phyloP scores from a whole-genome alignment of 2,329 filamentous ascomycete species.

The Xylariaceae sp. region DNA sequence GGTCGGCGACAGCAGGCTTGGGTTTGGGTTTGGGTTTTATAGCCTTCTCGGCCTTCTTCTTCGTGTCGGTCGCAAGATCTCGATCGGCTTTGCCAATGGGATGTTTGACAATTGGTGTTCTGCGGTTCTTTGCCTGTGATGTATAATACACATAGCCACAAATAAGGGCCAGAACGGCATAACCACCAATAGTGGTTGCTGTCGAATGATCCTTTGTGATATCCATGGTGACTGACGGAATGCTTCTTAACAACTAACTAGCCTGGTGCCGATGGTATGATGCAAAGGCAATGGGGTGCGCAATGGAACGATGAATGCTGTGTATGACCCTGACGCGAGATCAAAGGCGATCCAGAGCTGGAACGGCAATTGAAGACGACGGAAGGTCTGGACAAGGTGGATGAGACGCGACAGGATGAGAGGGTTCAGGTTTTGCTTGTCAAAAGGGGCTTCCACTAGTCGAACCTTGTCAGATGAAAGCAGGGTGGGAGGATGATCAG shows the following conservation, averaged over 20 bases:
- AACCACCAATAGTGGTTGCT: slow-evolving; percentile 34
- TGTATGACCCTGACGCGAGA: too few species aligned
- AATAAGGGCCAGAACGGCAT: slow-evolving; percentile 29
- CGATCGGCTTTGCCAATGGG: slow-evolving; percentile 22
- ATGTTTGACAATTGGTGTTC: slow-evolving; percentile 20
- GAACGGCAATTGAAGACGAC: neutral
- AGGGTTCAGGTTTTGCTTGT: neutral
- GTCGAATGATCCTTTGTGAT: slow-evolving; percentile 22
- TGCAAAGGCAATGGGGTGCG: neutral
- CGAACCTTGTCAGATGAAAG: neutral
- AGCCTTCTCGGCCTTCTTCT: slow-evolving; percentile 36
- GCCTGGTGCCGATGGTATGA: neutral
- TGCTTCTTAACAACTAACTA: too few species aligned
- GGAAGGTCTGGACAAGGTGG: neutral
- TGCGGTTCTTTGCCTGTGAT: slow-evolving; percentile 18
- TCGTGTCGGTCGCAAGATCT: slow-evolving; percentile 27
- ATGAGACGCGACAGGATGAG: neutral
- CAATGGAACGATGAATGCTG: too few species aligned
- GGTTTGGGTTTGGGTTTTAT: slow-evolving; percentile 33
- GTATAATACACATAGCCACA: slow-evolving; percentile 27
- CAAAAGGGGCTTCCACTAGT: neutral
- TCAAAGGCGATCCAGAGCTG: neutral
- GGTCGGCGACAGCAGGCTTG: slow-evolving; percentile 22
- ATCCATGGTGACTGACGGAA: slow-evolving; percentile 23
- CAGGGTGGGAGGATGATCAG: neutral